phyloP scores from a whole-genome alignment of 345 rosid species.

The Lenwebbia sp. region DNA sequence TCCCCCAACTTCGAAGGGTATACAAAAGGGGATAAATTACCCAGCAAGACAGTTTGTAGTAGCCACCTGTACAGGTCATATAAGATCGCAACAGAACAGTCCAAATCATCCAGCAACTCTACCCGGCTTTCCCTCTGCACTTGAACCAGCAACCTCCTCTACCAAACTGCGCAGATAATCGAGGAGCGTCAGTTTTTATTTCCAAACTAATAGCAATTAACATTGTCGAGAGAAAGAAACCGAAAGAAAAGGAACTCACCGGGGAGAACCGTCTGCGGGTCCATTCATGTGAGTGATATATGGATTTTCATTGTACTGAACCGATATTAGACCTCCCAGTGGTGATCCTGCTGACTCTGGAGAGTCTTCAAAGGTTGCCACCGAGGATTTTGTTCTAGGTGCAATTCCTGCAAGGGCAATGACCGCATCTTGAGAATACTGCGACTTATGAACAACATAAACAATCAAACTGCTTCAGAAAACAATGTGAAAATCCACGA shows the following conservation, averaged over 20 bases:
- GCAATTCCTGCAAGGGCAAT: constrained; percentile 47
- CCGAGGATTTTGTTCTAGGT: constrained; percentile 24
- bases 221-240: background rate
- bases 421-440: background rate
- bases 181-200: background rate
- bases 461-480: background rate
- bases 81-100: background rate
- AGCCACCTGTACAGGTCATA: background rate
- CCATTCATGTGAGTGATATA: constrained; percentile 24
- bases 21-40: constrained; percentile 17
- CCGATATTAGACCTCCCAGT: constrained; percentile 37
- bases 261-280: constrained; percentile 24
- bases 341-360: constrained; percentile 31
- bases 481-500: background rate
- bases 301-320: constrained; percentile 38
- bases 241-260: constrained; percentile 8
- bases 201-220: background rate
- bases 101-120: constrained; percentile 16
- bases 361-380: constrained; percentile 15
- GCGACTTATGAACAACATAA: background rate
- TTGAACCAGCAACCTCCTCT: constrained; percentile 39
- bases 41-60: background rate
- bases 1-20: background rate
- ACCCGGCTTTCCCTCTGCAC: constrained; percentile 13
- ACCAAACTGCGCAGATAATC: constrained; percentile 26